Conservation (phyloP, 129 eudicot species). For the Flaveria linearis region DNA sequence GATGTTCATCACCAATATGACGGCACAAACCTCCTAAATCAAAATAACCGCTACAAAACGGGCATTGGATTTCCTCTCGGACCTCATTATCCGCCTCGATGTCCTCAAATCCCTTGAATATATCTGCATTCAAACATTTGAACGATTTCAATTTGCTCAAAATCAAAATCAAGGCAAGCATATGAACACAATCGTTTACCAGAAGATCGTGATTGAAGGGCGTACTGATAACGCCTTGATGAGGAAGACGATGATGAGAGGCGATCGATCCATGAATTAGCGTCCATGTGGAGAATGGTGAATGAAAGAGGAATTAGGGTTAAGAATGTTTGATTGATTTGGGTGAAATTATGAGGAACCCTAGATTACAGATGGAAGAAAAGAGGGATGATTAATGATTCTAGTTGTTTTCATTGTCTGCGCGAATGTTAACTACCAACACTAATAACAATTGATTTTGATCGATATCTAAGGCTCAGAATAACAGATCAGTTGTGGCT, state of each 20-base stretch:
- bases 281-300: constrained; percentile 53
- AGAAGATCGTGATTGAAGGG: constrained; percentile 82
- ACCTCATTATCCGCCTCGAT: constrained; percentile 79
- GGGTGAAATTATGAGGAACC: neutral
- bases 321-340: neutral
- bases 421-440: too few species aligned
- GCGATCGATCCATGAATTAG: constrained; percentile 85
- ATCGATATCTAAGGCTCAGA: too few species aligned
- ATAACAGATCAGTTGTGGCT: too few species aligned
- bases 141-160: neutral
- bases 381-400: neutral
- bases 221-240: constrained; percentile 72
- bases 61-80: constrained; percentile 81
- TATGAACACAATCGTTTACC: constrained; percentile 31
- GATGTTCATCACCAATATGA: constrained; percentile 93
- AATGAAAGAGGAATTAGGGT: neutral
- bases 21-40: constrained; percentile 93
- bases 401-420: too few species aligned
- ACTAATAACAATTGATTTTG: too few species aligned
- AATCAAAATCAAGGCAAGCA: neutral
- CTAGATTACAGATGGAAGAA: neutral
- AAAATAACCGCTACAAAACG: constrained; percentile 71
- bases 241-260: constrained; percentile 46
- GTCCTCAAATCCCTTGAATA: constrained; percentile 86
- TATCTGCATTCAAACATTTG: constrained; percentile 42